These are phyloP conservation scores for Ganoderma sp. DNA, from an alignment of 1,284 basidiomycete species.

Conservation along the genomic window DNA sequence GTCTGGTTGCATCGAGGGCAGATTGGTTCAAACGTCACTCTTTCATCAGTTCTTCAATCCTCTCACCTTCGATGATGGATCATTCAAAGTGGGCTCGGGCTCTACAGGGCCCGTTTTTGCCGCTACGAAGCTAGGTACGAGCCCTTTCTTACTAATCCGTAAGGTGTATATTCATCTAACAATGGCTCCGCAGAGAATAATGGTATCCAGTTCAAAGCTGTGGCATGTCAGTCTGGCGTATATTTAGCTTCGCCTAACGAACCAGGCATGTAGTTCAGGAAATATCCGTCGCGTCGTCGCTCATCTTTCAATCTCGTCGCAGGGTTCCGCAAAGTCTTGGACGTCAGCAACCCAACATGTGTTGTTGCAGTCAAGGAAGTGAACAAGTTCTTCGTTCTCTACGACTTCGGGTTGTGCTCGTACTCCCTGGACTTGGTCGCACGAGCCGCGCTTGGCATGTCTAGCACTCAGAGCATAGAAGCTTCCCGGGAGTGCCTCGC, in stretches of 20 bases:
- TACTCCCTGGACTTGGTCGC: slow-evolving; percentile 75
- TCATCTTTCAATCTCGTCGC: not conserved
- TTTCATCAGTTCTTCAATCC: slow-evolving; percentile 61
- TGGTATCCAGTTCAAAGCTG: slow-evolving; percentile 55
- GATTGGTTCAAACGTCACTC: not conserved
- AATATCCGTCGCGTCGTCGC: not conserved
- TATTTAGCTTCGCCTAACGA: slow-evolving; percentile 62
- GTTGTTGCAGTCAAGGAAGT: slow-evolving; percentile 63
- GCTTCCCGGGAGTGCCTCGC: slow-evolving; percentile 64
- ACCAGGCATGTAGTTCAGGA: slow-evolving; percentile 43
- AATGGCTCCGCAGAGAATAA: not conserved
- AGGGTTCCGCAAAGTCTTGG: slow-evolving; percentile 65
- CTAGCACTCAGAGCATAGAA: slow-evolving; percentile 52
- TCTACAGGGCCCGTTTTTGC: slow-evolving; percentile 63
- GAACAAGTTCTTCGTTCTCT: slow-evolving; percentile 71
- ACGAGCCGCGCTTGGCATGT: slow-evolving; percentile 57
- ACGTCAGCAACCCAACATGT: slow-evolving; percentile 52
- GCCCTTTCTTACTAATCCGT: not conserved
- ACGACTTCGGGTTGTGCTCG: slow-evolving; percentile 60
- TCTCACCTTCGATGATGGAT: slow-evolving; percentile 60
- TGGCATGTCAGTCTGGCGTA: slow-evolving; percentile 69
- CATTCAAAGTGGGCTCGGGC: slow-evolving; percentile 56
- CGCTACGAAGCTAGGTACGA: slow-evolving; percentile 69
- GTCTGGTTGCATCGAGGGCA: too few relatives aligned
- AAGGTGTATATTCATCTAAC: not conserved